Percentiles rank a stretch among this genome's conserved stretches.
These are phyloP conservation scores for Erythrophleum fordii DNA, from an alignment of 306 rosid species.

Conservation along the genomic window DNA sequence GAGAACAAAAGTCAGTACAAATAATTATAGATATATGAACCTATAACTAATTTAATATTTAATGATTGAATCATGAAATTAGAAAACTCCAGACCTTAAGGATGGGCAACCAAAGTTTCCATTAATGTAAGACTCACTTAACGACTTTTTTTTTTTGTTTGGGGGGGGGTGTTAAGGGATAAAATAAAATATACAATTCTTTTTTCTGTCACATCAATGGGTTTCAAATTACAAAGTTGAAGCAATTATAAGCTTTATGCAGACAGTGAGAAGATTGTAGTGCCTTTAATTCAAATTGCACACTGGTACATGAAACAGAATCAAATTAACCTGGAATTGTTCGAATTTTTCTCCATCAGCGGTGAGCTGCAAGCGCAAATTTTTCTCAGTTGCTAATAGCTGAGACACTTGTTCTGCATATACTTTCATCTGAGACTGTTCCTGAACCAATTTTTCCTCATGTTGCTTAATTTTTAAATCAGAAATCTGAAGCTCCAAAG, in stretches of 20 bases:
- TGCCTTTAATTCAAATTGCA: slow-evolving; percentile 16
- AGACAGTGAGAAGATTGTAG: slow-evolving; percentile 24
- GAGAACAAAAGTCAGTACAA: neutral
- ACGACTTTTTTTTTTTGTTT: neutral
- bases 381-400: slow-evolving; percentile 80
- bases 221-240: slow-evolving; percentile 9
- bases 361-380: slow-evolving; percentile 77
- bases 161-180: too few species aligned
- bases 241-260: slow-evolving; percentile 25
- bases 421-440: slow-evolving; percentile 84
- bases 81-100: neutral
- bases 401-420: slow-evolving; percentile 95
- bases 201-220: slow-evolving; percentile 1
- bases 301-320: slow-evolving; percentile 27
- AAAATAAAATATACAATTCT: slow-evolving; percentile 12
- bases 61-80: neutral
- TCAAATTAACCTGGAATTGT: slow-evolving; percentile 78
- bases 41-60: too few species aligned
- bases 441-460: slow-evolving; percentile 84
- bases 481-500: slow-evolving; percentile 90
- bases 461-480: slow-evolving; percentile 85
- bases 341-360: slow-evolving; percentile 96
- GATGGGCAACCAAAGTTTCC: slow-evolving; percentile 7
- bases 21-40: neutral
- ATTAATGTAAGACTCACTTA: neutral